Conservation (phyloP, 441 rosid genomes). For the Bocquillonia castaneifolia region DNA sequence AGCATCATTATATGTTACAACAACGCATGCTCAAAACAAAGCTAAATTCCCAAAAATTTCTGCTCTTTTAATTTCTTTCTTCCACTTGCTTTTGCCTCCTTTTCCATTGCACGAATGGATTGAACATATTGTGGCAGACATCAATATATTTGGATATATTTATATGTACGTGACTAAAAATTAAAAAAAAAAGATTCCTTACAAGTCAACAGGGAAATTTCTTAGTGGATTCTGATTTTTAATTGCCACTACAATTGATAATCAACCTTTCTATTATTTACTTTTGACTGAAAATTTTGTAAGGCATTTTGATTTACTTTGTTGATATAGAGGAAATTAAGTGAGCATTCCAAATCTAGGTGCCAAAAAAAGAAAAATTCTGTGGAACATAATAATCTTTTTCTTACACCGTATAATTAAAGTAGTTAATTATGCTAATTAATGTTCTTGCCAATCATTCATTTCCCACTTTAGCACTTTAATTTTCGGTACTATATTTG, state of each 20-base stretch:
- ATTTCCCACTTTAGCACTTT: too few relatives aligned
- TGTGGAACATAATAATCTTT: too few relatives aligned
- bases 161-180: conserved; percentile 5
- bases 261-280: conserved; percentile 16
- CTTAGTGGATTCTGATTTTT: conserved; percentile 1
- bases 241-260: conserved; percentile 14
- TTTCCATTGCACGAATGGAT: conserved; percentile 27
- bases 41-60: background rate
- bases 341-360: too few relatives aligned
- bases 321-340: too few relatives aligned
- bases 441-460: too few relatives aligned
- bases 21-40: background rate
- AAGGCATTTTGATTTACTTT: too few relatives aligned
- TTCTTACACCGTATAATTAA: too few relatives aligned
- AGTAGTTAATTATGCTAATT: too few relatives aligned
- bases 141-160: conserved; percentile 15
- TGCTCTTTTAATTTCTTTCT: background rate
- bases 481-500: too few relatives aligned
- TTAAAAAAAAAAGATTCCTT: conserved; percentile 16
- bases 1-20: background rate
- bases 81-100: conserved; percentile 31
- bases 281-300: conserved; percentile 1
- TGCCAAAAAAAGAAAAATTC: too few relatives aligned
- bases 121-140: conserved; percentile 40
- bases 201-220: conserved; percentile 6